Conservation (phyloP, 75 land plant genomes). For the Sequoia sempervirens region DNA sequence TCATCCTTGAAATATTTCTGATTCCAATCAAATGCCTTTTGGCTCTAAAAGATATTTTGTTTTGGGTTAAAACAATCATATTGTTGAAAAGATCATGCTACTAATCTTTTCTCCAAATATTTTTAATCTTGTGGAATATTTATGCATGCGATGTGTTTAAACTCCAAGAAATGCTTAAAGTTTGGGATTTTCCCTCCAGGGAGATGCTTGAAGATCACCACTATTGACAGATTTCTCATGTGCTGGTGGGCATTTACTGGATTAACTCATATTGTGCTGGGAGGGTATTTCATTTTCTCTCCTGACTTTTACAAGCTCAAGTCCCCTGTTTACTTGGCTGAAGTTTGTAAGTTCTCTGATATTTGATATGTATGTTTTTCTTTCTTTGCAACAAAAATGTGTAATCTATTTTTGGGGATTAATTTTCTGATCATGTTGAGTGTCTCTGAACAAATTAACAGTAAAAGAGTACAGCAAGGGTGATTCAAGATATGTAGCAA, state of each 20-base stretch:
- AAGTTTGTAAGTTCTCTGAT: conserved; percentile 76
- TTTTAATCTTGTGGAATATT: not conserved
- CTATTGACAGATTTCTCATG: conserved; percentile 67
- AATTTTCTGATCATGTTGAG: not conserved
- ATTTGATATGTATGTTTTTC: not conserved
- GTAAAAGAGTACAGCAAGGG: conserved; percentile 99
- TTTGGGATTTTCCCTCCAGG: conserved; percentile 12
- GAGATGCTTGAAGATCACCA: conserved; percentile 17
- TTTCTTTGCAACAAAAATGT: not conserved
- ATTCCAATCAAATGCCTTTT: not conserved
- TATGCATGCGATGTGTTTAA: not conserved
- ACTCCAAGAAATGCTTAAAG: not conserved
- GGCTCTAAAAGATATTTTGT: not conserved
- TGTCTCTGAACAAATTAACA: conserved; percentile 21
- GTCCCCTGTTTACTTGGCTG: conserved; percentile 52
- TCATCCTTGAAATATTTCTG: not conserved
- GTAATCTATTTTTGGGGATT: not conserved
- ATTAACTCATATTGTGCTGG: conserved; percentile 74
- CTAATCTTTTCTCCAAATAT: not conserved
- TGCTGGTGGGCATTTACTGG: conserved; percentile 93
- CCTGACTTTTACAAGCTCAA: conserved; percentile 84
- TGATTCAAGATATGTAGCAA: conserved; percentile 83
- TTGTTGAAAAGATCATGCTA: not conserved
- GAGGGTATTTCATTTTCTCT: conserved; percentile 87
- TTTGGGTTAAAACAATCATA: not conserved